Evolutionary conservation across 805 yeast species (phyloP).

Genomic region (Kazachstania viticola): DNA sequence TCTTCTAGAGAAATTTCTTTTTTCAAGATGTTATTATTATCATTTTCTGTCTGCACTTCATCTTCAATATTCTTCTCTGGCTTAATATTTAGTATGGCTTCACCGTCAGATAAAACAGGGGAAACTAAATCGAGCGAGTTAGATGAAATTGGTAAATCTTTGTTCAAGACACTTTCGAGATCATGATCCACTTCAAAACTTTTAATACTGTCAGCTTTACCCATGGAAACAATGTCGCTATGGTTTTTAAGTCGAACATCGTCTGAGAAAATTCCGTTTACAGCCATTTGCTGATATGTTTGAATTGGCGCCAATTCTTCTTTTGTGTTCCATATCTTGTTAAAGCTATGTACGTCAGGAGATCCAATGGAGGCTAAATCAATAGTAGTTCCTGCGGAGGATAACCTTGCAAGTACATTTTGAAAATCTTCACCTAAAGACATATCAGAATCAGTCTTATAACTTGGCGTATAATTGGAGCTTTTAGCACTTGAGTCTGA

Average conservation of each 20-base stretch:
- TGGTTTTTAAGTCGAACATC: too few relatives aligned
- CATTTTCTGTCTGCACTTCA: conserved; percentile 3
- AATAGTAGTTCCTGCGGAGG: conserved; percentile 1
- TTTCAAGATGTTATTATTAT: too few relatives aligned
- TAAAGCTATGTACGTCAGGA: too few relatives aligned
- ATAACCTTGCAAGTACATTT: conserved; percentile 2
- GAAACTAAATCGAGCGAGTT: background rate
- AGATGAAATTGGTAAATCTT: background rate
- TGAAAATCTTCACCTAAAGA: conserved; percentile 7
- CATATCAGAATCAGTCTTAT: background rate
- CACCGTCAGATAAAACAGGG: background rate
- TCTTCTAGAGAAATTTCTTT: background rate
- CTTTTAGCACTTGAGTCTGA: background rate
- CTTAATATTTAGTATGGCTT: background rate
- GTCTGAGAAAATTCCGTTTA: too few relatives aligned
- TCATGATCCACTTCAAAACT: conserved; percentile 11
- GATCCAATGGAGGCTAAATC: background rate
- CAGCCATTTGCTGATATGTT: too few relatives aligned
- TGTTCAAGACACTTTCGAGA: too few relatives aligned
- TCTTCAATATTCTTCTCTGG: background rate
- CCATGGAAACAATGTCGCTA: conserved; percentile 13
- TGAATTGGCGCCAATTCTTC: too few relatives aligned
- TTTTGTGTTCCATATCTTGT: too few relatives aligned
- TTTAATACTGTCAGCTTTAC: conserved; percentile 13
- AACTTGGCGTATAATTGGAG: background rate